Percentiles rank a stretch among this genome's conserved stretches.
phyloP scores from a whole-genome alignment of 306 rosid genomes.

The Purshia tridentata region DNA sequence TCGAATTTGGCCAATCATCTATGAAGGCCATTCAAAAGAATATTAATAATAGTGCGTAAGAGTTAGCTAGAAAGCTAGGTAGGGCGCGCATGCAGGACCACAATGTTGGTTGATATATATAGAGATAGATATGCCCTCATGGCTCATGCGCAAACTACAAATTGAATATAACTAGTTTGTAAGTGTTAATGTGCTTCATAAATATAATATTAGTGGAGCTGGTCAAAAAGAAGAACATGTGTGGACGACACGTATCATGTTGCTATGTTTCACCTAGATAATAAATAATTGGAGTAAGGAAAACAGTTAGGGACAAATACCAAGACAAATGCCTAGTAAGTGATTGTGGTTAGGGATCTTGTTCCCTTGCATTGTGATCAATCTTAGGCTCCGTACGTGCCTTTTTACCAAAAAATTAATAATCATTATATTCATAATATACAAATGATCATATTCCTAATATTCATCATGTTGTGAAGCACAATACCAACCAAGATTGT shows the following conservation, averaged over 20 bases:
- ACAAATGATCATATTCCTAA: too few relatives aligned
- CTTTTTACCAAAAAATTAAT: slow-evolving; percentile 19
- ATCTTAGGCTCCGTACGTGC: slow-evolving; percentile 40
- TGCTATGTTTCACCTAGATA: slow-evolving; percentile 35
- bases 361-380: slow-evolving; percentile 48
- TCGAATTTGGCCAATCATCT: slow-evolving; percentile 27
- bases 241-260: slow-evolving; percentile 57
- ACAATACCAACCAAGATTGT: slow-evolving; percentile 46
- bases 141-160: slow-evolving; percentile 30
- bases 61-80: neutral
- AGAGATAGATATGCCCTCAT: slow-evolving; percentile 15
- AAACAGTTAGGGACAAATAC: slow-evolving; percentile 69
- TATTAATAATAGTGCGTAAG: neutral
- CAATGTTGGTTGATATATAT: slow-evolving; percentile 34
- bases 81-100: slow-evolving; percentile 51
- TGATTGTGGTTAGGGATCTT: slow-evolving; percentile 52
- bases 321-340: slow-evolving; percentile 51
- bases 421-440: too few relatives aligned
- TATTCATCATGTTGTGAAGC: slow-evolving; percentile 31
- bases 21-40: neutral
- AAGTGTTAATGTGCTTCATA: slow-evolving; percentile 5
- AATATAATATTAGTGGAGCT: slow-evolving; percentile 7
- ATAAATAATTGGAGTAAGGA: slow-evolving; percentile 40
- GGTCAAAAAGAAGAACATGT: slow-evolving; percentile 54
- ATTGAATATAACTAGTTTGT: neutral